Percentiles rank a stretch among this genome's conserved stretches.
Evolutionary conservation across 2,329 filamentous ascomycete species (phyloP).

Genomic region (Raffaelea albimanens): DNA sequence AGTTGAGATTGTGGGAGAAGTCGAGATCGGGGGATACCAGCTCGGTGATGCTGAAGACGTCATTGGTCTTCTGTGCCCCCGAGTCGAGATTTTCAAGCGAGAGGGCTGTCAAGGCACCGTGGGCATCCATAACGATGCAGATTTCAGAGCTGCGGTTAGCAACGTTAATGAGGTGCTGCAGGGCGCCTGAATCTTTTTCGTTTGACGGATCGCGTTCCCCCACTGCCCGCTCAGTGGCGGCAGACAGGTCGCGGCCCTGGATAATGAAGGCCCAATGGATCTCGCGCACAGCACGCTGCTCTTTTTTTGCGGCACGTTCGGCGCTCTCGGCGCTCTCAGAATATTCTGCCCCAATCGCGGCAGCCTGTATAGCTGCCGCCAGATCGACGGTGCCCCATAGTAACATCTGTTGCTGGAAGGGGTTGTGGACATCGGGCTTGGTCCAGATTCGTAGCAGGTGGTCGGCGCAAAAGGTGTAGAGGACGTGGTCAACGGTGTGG

Average conservation of each 20-base stretch:
- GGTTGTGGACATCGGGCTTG: slow-evolving; percentile 58
- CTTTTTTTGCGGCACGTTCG: neutral
- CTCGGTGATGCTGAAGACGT: slow-evolving; percentile 80
- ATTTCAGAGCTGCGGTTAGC: slow-evolving; percentile 81
- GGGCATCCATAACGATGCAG: slow-evolving; percentile 74
- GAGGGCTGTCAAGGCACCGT: slow-evolving; percentile 84
- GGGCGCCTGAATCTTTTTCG: slow-evolving; percentile 57
- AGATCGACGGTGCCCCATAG: slow-evolving; percentile 78
- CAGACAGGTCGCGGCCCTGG: slow-evolving; percentile 69
- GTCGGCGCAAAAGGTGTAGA: slow-evolving; percentile 84
- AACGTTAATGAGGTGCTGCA: slow-evolving; percentile 78
- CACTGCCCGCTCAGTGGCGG: slow-evolving; percentile 68
- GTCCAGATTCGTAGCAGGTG: slow-evolving; percentile 77
- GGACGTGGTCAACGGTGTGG: slow-evolving; percentile 72
- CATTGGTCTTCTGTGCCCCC: slow-evolving; percentile 53
- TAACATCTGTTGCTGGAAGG: slow-evolving; percentile 54
- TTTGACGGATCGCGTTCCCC: slow-evolving; percentile 45
- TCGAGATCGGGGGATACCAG: slow-evolving; percentile 50
- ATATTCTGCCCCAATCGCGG: slow-evolving; percentile 5
- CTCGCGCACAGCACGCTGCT: too few relatives aligned
- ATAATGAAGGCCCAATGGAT: slow-evolving; percentile 67
- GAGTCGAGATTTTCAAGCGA: slow-evolving; percentile 78
- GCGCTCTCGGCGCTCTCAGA: neutral
- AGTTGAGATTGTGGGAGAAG: slow-evolving; percentile 22
- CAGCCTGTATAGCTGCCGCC: slow-evolving; percentile 53